Evolutionary conservation across 2,329 filamentous ascomycete genomes (phyloP).

Genomic region (Xylariaceae sp.): DNA sequence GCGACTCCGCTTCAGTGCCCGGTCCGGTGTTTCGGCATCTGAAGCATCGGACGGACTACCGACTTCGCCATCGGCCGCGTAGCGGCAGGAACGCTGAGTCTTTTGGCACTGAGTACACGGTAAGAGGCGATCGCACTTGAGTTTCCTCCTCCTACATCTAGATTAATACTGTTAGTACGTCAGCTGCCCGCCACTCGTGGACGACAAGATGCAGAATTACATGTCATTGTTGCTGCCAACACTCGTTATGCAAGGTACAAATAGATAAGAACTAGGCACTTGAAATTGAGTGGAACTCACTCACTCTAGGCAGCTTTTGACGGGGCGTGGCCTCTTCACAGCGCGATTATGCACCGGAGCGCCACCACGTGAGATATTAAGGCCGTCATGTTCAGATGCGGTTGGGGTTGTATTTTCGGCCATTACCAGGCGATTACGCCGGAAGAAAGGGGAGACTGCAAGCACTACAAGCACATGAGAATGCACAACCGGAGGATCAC

Average conservation of each 20-base stretch:
- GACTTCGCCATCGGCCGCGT: conserved; percentile 55
- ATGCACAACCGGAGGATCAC: not conserved
- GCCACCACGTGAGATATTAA: conserved; percentile 24
- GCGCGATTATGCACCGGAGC: conserved; percentile 19
- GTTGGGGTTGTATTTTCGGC: conserved; percentile 13
- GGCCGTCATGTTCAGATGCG: conserved; percentile 12
- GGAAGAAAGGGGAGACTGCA: too few relatives aligned
- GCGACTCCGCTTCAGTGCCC: conserved; percentile 35
- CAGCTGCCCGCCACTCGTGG: not conserved
- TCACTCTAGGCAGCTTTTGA: conserved; percentile 38
- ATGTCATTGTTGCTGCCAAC: too few relatives aligned
- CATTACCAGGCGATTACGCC: conserved; percentile 8
- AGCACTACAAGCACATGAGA: not conserved
- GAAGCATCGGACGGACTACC: conserved; percentile 57
- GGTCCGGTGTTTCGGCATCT: conserved; percentile 42
- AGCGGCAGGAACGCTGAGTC: conserved; percentile 59
- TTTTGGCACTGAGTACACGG: conserved; percentile 65
- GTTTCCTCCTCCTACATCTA: conserved; percentile 52
- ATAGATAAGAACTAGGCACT: not conserved
- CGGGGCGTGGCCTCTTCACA: conserved; percentile 39
- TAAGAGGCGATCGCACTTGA: conserved; percentile 63
- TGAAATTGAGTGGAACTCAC: conserved; percentile 4
- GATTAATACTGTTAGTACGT: conserved; percentile 33
- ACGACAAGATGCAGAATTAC: not conserved
- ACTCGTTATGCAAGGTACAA: not conserved